phyloP scores from a whole-genome alignment of 257 asterid genomes.

The Avicennia marina region DNA sequence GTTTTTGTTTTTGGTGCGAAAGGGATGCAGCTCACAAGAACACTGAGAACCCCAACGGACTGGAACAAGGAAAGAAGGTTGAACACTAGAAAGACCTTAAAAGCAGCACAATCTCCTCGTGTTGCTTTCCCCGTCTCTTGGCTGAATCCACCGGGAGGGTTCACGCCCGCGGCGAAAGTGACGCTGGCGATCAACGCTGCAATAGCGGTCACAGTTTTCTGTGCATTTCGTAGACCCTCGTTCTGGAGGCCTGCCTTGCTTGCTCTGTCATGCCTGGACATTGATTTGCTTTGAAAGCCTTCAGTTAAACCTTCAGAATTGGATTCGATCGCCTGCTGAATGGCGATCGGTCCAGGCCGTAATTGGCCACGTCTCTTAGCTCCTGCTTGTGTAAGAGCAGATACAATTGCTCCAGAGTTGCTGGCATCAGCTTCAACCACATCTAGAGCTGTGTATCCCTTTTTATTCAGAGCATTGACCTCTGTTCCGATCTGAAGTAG shows the following conservation, averaged over 20 bases:
- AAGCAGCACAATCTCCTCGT: conserved; percentile 26
- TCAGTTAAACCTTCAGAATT: not conserved
- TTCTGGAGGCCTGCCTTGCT: conserved; percentile 37
- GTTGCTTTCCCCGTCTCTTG: conserved; percentile 26
- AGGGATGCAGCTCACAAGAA: conserved; percentile 45
- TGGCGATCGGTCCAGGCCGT: conserved; percentile 18
- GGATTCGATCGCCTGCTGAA: conserved; percentile 10
- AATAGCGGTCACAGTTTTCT: conserved; percentile 38
- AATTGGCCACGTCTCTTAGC: conserved; percentile 43
- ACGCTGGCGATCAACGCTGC: conserved; percentile 47
- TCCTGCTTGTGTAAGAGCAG: conserved; percentile 39
- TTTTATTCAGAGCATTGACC: conserved; percentile 33
- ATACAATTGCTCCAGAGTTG: conserved; percentile 40
- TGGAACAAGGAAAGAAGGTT: conserved; percentile 46
- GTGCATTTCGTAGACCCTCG: conserved; percentile 44
- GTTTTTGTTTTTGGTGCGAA: conserved; percentile 36
- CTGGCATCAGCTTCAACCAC: conserved; percentile 46
- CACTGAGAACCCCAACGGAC: conserved; percentile 41
- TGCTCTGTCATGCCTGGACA: conserved; percentile 11
- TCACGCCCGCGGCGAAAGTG: conserved; percentile 46
- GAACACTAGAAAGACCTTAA: conserved; percentile 42
- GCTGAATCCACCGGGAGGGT: conserved; percentile 52
- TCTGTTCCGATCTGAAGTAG: conserved; percentile 40
- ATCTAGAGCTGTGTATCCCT: conserved; percentile 45
- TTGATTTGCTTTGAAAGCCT: not conserved